Evolutionary conservation across 768 basidiomycete species (phyloP).

Genomic region (Lactifluus subvellereus): DNA sequence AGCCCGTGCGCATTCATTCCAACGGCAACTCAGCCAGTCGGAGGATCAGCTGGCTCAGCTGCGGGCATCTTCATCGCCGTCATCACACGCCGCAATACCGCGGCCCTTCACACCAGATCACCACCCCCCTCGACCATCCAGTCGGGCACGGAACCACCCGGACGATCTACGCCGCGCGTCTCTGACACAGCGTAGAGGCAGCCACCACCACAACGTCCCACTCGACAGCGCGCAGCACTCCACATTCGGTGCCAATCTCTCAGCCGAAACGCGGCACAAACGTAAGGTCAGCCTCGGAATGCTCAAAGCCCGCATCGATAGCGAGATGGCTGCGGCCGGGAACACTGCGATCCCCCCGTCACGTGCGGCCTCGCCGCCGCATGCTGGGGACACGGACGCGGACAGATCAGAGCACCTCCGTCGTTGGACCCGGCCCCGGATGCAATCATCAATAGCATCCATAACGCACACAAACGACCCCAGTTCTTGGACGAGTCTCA

Average conservation of each 20-base stretch:
- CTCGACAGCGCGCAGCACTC: constrained; percentile 30
- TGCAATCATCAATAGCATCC: background rate
- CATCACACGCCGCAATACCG: constrained; percentile 36
- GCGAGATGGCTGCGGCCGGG: constrained; percentile 49
- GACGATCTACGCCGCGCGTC: constrained; percentile 38
- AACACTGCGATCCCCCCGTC: constrained; percentile 38
- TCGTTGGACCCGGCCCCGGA: constrained; percentile 7
- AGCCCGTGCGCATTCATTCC: constrained; percentile 56
- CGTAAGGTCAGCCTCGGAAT: constrained; percentile 80
- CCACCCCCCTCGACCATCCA: constrained; percentile 43
- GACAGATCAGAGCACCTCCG: constrained; percentile 26
- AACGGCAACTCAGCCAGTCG: constrained; percentile 57
- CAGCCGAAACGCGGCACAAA: constrained; percentile 74
- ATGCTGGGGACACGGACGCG: constrained; percentile 29
- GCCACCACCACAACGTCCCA: constrained; percentile 30
- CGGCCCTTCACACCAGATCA: constrained; percentile 38
- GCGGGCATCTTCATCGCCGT: constrained; percentile 35
- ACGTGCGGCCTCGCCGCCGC: constrained; percentile 47
- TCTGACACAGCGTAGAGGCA: constrained; percentile 29
- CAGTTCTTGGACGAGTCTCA: constrained; percentile 86
- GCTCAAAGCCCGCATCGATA: constrained; percentile 87
- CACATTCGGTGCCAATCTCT: constrained; percentile 50
- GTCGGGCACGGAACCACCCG: constrained; percentile 37
- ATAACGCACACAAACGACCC: constrained; percentile 36
- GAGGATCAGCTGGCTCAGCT: constrained; percentile 58